Percentiles rank a stretch among this genome's conserved stretches.
Conservation (phyloP, 305 asterid genomes). For the Andrographis paniculata region DNA sequence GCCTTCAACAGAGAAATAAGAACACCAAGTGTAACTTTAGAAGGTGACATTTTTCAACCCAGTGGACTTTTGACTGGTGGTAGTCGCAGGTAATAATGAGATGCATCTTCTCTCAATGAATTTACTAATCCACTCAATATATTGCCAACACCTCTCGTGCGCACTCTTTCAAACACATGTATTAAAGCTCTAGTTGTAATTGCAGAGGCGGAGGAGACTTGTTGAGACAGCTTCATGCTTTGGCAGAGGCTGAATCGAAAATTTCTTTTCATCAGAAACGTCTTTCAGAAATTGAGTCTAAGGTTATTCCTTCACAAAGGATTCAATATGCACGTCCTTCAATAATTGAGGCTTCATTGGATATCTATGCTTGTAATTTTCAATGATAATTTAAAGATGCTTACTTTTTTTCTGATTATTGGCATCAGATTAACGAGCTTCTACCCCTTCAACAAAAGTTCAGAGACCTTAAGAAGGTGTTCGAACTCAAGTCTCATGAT, state of each 20-base stretch:
- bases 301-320: slow-evolving; percentile 33
- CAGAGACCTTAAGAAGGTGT: slow-evolving; percentile 67
- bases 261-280: slow-evolving; percentile 57
- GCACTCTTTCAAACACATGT: too few relatives aligned
- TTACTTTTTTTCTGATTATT: slow-evolving; percentile 17
- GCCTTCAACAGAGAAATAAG: slow-evolving; percentile 62
- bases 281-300: slow-evolving; percentile 54
- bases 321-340: slow-evolving; percentile 6
- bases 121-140: too few relatives aligned
- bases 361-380: slow-evolving; percentile 1
- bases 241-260: slow-evolving; percentile 67
- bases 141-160: too few relatives aligned
- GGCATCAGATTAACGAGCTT: slow-evolving; percentile 69
- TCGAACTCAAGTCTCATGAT: slow-evolving; percentile 89
- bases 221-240: slow-evolving; percentile 71
- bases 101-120: slow-evolving; percentile 16
- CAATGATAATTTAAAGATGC: slow-evolving; percentile 7
- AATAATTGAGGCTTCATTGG: neutral
- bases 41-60: slow-evolving; percentile 95
- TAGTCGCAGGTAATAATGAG: slow-evolving; percentile 66
- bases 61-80: slow-evolving; percentile 97
- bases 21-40: slow-evolving; percentile 72
- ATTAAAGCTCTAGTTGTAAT: slow-evolving; percentile 16
- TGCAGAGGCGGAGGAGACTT: slow-evolving; percentile 94
- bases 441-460: slow-evolving; percentile 82